A percentile compares a stretch with the other conserved stretches of the same genome.
These are phyloP conservation scores for Populus pruinosa DNA, from an alignment of 345 rosid genomes.

Conservation along the genomic window DNA sequence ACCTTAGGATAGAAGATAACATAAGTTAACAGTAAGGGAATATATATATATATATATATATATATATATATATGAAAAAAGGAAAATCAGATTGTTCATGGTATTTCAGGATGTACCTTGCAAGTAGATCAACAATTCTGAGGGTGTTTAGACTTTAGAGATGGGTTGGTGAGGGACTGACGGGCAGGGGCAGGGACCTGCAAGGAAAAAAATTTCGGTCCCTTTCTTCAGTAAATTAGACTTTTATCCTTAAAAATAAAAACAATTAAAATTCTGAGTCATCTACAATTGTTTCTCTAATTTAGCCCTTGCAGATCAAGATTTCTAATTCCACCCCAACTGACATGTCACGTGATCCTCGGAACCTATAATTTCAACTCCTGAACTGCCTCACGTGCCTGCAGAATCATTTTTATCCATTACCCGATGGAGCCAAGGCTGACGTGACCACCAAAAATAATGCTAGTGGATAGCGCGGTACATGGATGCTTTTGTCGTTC, in stretches of 20 bases:
- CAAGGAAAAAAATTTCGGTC: too few relatives aligned
- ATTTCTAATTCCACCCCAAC: too few relatives aligned
- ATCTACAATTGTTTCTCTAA: too few relatives aligned
- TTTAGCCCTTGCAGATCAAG: too few relatives aligned
- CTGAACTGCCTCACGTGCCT: background rate
- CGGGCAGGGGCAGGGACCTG: background rate
- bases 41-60: background rate
- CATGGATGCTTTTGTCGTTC: background rate
- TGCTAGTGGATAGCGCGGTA: too few relatives aligned
- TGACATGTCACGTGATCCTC: conserved; percentile 10
- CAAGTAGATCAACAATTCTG: background rate
- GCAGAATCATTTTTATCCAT: background rate
- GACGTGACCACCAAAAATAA: background rate
- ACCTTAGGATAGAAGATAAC: conserved; percentile 1
- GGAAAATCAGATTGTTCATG: background rate
- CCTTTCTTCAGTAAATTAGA: too few relatives aligned
- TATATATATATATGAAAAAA: background rate
- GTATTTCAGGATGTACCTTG: background rate
- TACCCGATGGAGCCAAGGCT: background rate
- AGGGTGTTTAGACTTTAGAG: background rate
- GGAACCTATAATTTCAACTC: background rate
- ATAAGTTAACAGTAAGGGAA: background rate
- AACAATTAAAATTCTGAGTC: too few relatives aligned
- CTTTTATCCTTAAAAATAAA: too few relatives aligned
- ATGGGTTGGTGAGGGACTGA: background rate